Percentiles rank a stretch among this genome's conserved stretches.
These are phyloP conservation scores for Penicillium oxalicum DNA, from an alignment of 2,329 filamentous ascomycete genomes.

Conservation along the genomic window DNA sequence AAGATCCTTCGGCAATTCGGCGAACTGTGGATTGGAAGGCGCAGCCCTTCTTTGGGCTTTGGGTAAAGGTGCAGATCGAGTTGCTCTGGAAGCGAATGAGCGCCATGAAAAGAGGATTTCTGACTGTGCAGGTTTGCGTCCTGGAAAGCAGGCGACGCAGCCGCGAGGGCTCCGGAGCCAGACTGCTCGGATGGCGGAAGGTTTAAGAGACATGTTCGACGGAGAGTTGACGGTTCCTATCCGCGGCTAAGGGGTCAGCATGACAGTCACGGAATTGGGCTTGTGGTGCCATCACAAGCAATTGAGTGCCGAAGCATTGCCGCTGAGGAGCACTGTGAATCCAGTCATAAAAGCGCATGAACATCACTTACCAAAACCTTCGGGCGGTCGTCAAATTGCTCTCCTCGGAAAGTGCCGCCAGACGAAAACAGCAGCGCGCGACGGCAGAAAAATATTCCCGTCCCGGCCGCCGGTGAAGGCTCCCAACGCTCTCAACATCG, in stretches of 20 bases:
- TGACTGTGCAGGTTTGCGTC: slow-evolving; percentile 13
- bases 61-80: slow-evolving; percentile 19
- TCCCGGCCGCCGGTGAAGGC: slow-evolving; percentile 36
- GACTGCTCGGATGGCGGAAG: slow-evolving; percentile 25
- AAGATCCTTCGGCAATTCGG: not conserved
- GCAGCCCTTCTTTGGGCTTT: slow-evolving; percentile 6
- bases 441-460: slow-evolving; percentile 40
- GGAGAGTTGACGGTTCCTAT: slow-evolving; percentile 7
- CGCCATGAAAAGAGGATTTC: slow-evolving; percentile 20
- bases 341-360: no score
- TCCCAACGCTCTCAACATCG: slow-evolving; percentile 35
- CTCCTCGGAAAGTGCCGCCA: slow-evolving; percentile 20
- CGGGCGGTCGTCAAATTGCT: slow-evolving; percentile 17
- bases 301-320: not conserved
- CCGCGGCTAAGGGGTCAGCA: slow-evolving; percentile 8
- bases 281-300: not conserved
- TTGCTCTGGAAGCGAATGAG: slow-evolving; percentile 26
- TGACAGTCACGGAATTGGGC: not conserved
- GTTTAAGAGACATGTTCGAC: slow-evolving; percentile 27
- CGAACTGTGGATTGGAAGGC: not conserved
- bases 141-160: slow-evolving; percentile 11
- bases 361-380: slow-evolving; percentile 11
- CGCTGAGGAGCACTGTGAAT: not conserved
- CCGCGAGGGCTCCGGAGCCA: slow-evolving; percentile 21
- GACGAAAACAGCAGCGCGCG: slow-evolving; percentile 11